Conservation (phyloP, 495 filamentous ascomycete genomes). For the Parmelia sp. region DNA sequence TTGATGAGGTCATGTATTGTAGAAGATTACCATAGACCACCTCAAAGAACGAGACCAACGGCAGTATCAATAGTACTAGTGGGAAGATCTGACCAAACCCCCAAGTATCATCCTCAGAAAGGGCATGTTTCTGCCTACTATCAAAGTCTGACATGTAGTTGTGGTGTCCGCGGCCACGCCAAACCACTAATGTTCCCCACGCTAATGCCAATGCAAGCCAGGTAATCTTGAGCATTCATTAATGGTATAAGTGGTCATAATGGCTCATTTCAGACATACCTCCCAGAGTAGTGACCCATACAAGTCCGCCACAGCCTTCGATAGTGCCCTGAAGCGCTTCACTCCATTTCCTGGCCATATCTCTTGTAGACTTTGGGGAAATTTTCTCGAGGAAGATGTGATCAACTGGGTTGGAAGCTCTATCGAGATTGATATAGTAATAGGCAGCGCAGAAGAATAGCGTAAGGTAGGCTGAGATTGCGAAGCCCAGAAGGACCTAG, state of each 20-base stretch:
- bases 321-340: slow-evolving; percentile 8
- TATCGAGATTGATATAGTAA: slow-evolving; percentile 8
- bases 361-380: neutral
- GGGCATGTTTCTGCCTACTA: too few relatives aligned
- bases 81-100: slow-evolving; percentile 2
- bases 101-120: neutral
- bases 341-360: slow-evolving; percentile 6
- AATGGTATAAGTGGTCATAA: neutral
- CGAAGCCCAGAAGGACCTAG: slow-evolving; percentile 17
- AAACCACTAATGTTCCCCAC: slow-evolving; percentile 5
- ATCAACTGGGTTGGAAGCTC: slow-evolving; percentile 2
- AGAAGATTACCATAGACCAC: slow-evolving; percentile 4
- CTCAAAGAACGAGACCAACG: neutral
- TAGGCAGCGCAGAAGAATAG: slow-evolving; percentile 10
- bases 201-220: neutral
- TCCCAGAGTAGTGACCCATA: slow-evolving; percentile 6
- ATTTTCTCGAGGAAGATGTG: neutral
- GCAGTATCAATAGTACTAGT: neutral
- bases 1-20: neutral
- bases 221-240: neutral
- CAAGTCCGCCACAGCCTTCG: neutral
- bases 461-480: slow-evolving; percentile 10
- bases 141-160: neutral
- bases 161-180: neutral
- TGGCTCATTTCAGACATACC: neutral